Base-by-base conservation (phyloP, 371 early-diverging fungal genomes). In the Mortierella sp. region DNA sequence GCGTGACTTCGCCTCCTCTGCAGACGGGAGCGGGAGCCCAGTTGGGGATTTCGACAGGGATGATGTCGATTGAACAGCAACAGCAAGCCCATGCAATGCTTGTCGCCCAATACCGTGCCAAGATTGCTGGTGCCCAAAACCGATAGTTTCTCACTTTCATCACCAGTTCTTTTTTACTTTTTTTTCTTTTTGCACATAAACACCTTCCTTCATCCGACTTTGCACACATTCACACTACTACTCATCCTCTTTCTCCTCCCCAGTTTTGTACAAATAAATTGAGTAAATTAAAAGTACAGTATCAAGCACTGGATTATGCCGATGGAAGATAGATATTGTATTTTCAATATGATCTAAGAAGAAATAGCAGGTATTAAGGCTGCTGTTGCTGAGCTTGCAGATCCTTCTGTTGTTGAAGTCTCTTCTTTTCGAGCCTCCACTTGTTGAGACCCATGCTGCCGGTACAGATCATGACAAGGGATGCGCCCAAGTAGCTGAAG, bases 391-490 rank as follows among this genome's bases (percentile, higher is more conserved):
- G 66, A n/a, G 66, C 47, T 34, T 43, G 39, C 43, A 22, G 39
- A 24, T 29, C 55, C 40, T 61, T 29, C 31, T 73, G 73, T 22
- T 45, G 73, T 45, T 40, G 45, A 3, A 31, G 63, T 13, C 68
- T 64, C 53, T 81, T 79, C 74, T 79, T 79, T 34, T 68, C 79
- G 4, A 71, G 63, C 4, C 84, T 79, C 90, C 90, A 93, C 65
- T 92, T 93, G 73, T 91, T 90, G 47, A 93, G 76, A 14, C 90
- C 93, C 84, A 94, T 88, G 22, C 89, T 87, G 40, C 92, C 89
- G 0, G 94, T 94, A 79, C 93, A 90, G 19, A 85, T 72, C 7
- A 94, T 91, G 77, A 96, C 94, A 6, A 94, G 79, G 0, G 85
- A 43, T 0, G 95, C 92, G 9, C 96, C 96, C 4, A 88, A 43